phyloP scores from a whole-genome alignment of 331 rosid genomes.

The Rhamnella rubrinervis region DNA sequence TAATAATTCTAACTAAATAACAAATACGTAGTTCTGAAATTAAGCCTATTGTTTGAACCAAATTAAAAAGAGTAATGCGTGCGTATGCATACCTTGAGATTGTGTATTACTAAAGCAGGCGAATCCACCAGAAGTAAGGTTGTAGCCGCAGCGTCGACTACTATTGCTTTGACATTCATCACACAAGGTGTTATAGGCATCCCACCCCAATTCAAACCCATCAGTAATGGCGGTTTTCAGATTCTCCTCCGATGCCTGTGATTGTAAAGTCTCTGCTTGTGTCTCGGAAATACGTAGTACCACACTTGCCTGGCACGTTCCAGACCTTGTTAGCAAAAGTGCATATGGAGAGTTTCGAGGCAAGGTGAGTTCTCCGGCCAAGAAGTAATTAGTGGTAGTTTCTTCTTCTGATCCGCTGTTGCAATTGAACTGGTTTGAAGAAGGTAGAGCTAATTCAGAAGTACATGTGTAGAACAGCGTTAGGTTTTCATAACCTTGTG shows the following conservation, averaged over 20 bases:
- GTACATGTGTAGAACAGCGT: no score
- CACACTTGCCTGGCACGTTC: neutral
- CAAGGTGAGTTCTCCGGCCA: no score
- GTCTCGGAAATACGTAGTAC: constrained; percentile 6
- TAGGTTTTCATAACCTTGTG: no score
- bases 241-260: neutral
- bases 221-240: neutral
- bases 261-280: neutral
- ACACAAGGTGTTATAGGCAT: constrained; percentile 24
- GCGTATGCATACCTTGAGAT: no score
- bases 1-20: no score
- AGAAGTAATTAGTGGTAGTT: neutral
- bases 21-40: no score
- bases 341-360: no score
- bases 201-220: constrained; percentile 43
- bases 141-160: constrained; percentile 40
- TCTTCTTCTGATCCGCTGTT: no score
- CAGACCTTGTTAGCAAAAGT: neutral
- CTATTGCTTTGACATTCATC: constrained; percentile 33
- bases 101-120: constrained; percentile 22
- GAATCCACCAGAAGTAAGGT: constrained; percentile 21
- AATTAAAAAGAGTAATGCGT: no score
- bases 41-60: no score
- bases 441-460: no score
- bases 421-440: no score